Evolutionary conservation across 257 asterid genomes (phyloP), one percentile per base, ranked within the genome.

Genomic region (Gentiana straminea): DNA sequence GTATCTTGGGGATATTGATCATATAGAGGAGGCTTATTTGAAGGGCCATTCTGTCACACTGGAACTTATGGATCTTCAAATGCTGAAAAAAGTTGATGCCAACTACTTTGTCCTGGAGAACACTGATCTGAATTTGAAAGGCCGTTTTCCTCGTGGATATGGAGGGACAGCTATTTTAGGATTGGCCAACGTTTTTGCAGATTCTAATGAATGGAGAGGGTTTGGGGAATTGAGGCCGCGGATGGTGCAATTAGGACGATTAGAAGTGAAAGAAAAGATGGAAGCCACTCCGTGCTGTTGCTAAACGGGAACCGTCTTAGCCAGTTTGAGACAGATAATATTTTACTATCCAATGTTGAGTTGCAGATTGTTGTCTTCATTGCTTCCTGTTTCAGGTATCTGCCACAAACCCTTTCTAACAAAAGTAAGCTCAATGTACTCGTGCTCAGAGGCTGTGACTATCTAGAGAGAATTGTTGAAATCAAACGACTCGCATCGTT

Each of bases 61-160:
- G 52, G 64, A 64, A 46, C 69, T 64, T 49, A 36, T 57, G 12
- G 68, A 68, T 55, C 60, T 57, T 51, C 60, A 44, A 54, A 8
- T 62, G 57, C 64, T 68, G 33, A 62, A 56, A 49, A 48, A 58
- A 41, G 43, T 58, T 1, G 35, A 58, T n/a, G 55, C 15, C 34
- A 52, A 52, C 52, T 44, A 58, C 34, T 35, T 58, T 35, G 24
- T 11, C 37, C n/a, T 58, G 24, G 59, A 15, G 35, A 58, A 47
- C 5, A 12, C 5, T 12, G 11, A 38, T 2, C 13, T 58, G 60
- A n/a, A 51, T 51, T n/a, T 58, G 35, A 54, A 65, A 7, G 33
- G 13, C n/a, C 34, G 6, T n/a, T 13, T 44, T 46, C 64, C 35
- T 6, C 51, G 43, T 43, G 70, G 64, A 58, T 34, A 51, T 36